Conservation (phyloP, 176 grass and related monocot species). For the Eremochloa ophiuroides region DNA sequence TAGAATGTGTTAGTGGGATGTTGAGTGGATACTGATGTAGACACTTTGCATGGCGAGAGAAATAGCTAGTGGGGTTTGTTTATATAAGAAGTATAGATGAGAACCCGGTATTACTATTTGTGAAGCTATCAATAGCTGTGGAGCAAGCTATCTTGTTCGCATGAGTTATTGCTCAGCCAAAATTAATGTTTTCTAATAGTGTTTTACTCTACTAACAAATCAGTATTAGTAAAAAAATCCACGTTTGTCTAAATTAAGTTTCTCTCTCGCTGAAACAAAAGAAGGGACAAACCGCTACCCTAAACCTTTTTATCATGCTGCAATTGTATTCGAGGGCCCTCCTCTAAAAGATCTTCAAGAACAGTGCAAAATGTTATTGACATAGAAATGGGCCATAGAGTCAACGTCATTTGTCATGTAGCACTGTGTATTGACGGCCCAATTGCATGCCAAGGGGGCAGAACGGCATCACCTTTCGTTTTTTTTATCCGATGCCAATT, state of each 20-base stretch:
- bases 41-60: too few species aligned
- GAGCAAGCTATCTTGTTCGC: background rate
- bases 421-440: background rate
- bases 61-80: too few species aligned
- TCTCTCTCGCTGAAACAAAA: background rate
- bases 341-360: background rate
- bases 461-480: background rate
- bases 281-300: background rate
- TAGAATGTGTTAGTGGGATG: too few species aligned
- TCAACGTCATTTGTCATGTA: background rate
- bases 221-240: too few species aligned
- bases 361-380: background rate
- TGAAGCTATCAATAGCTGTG: background rate
- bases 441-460: background rate
- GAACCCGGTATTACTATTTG: background rate
- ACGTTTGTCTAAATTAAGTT: too few species aligned
- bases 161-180: too few species aligned
- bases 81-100: too few species aligned
- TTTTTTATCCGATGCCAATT: background rate
- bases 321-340: background rate
- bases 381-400: background rate
- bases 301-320: background rate
- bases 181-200: too few species aligned
- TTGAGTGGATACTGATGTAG: too few species aligned
- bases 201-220: too few species aligned